A percentile compares a stretch with the other conserved stretches of the same genome.
Evolutionary conservation across 2,329 filamentous ascomycete genomes (phyloP).

Genomic region (Pseudogymnoascus sp.): DNA sequence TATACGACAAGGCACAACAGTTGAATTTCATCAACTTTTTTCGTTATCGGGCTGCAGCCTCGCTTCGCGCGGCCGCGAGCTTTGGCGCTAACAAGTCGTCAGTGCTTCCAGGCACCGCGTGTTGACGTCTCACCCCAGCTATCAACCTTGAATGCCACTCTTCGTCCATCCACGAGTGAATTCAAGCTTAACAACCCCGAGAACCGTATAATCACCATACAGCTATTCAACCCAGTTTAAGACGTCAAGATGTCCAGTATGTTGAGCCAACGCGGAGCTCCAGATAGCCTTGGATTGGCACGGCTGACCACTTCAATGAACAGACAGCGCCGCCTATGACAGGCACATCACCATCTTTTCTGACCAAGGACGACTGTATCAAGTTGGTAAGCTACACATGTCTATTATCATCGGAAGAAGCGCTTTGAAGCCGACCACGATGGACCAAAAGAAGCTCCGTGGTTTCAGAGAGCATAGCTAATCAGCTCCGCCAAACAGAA

Average conservation of each 20-base stretch:
- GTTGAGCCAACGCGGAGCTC: slow-evolving; percentile 17
- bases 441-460: neutral
- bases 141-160: slow-evolving; percentile 5
- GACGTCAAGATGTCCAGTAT: slow-evolving; percentile 33
- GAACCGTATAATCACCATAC: neutral
- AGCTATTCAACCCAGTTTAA: slow-evolving; percentile 1
- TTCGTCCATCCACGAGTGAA: neutral
- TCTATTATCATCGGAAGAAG: neutral
- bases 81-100: slow-evolving; percentile 8
- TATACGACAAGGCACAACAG: neutral
- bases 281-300: slow-evolving; percentile 2
- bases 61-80: slow-evolving; percentile 10
- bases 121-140: slow-evolving; percentile 11
- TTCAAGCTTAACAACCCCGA: neutral
- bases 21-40: slow-evolving; percentile 9
- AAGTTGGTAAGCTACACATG: slow-evolving; percentile 75
- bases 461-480: slow-evolving; percentile 11
- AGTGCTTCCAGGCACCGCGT: slow-evolving; percentile 10
- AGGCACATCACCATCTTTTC: slow-evolving; percentile 99
- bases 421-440: neutral
- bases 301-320: slow-evolving; percentile 22
- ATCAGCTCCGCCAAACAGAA: slow-evolving; percentile 49
- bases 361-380: slow-evolving; percentile 94
- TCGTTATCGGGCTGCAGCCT: slow-evolving; percentile 10
- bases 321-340: slow-evolving; percentile 86